phyloP scores from a whole-genome alignment of 2,329 filamentous ascomycete species.

The Didymella sp. region DNA sequence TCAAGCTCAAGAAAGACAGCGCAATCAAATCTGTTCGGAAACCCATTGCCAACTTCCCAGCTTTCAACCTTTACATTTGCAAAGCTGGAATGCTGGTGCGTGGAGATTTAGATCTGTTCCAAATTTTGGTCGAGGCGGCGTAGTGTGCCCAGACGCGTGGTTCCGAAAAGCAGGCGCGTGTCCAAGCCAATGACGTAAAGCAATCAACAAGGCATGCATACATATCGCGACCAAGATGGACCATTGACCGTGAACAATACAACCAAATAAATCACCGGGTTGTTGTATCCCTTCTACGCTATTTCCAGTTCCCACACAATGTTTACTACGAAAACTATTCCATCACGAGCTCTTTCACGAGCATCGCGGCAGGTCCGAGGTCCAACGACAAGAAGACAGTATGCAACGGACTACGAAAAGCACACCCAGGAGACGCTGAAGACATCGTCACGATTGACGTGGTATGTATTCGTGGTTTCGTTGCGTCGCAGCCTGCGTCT shows the following conservation, averaged over 20 bases:
- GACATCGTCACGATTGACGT: conserved; percentile 27
- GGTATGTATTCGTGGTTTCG: conserved; percentile 14
- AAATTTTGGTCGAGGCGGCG: background rate
- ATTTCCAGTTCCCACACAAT: conserved; percentile 9
- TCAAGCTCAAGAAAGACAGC: background rate
- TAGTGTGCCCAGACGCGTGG: conserved; percentile 7
- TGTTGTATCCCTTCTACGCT: background rate
- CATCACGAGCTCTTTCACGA: conserved; percentile 20
- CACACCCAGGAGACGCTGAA: conserved; percentile 28
- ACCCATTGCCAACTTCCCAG: background rate
- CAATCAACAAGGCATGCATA: conserved; percentile 18
- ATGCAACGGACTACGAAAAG: conserved; percentile 31
- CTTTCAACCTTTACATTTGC: too few relatives aligned
- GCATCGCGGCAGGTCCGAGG: conserved; percentile 12
- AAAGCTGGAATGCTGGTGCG: too few relatives aligned
- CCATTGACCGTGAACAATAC: conserved; percentile 3
- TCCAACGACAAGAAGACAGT: conserved; percentile 22
- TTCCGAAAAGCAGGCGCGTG: conserved; percentile 9
- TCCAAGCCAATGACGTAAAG: conserved; percentile 23
- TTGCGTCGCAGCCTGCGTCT: background rate
- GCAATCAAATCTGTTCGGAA: background rate
- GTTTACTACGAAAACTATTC: conserved; percentile 16
- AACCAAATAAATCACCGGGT: background rate
- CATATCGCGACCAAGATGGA: background rate
- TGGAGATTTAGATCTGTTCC: background rate